Evolutionary conservation across 2,329 filamentous ascomycete species (phyloP).

Genomic region (Aureobasidium sp.): DNA sequence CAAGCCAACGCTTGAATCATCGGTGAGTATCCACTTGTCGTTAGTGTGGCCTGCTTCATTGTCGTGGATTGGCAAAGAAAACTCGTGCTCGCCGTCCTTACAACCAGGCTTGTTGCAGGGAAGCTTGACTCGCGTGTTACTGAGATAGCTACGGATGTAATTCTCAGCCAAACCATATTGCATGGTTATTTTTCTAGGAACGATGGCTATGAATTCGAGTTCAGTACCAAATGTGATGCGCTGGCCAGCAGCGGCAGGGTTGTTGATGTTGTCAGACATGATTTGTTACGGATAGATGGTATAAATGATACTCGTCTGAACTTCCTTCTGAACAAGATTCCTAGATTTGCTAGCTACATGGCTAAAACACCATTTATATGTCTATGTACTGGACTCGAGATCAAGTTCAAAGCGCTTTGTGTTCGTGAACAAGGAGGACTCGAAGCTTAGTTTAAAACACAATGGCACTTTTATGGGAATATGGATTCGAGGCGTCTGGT

Average conservation of each 20-base stretch:
- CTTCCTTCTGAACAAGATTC: background rate
- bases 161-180: background rate
- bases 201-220: background rate
- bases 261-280: background rate
- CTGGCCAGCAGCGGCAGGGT: slow-evolving; percentile 7
- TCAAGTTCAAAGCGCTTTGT: background rate
- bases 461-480: background rate
- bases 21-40: background rate
- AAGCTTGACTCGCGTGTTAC: background rate
- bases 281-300: background rate
- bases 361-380: background rate
- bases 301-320: background rate
- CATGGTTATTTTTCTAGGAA: background rate
- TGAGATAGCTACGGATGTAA: background rate
- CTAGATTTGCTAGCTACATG: background rate
- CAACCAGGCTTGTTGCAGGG: background rate
- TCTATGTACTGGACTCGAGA: background rate
- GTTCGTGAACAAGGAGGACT: background rate
- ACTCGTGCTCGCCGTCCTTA: background rate
- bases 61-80: background rate
- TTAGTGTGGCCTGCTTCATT: background rate
- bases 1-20: background rate
- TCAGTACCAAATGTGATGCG: slow-evolving; percentile 1
- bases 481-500: background rate
- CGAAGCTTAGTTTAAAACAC: background rate